Conservation (phyloP, 2,329 filamentous ascomycete species). For the Colletotrichum sp. region DNA sequence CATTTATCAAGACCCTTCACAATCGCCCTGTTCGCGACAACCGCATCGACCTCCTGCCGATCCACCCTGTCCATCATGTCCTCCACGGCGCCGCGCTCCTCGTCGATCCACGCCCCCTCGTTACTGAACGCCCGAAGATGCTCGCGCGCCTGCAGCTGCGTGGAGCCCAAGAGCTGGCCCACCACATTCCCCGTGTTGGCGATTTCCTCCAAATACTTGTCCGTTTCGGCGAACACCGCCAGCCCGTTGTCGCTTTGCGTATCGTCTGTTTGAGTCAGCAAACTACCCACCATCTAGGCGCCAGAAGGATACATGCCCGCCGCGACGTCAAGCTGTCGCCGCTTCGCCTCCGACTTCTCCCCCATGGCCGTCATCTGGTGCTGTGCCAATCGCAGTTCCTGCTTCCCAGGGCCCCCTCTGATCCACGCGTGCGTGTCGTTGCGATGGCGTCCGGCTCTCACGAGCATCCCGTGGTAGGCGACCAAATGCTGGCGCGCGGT, state of each 20-base stretch:
- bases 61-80: background rate
- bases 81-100: background rate
- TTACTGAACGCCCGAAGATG: background rate
- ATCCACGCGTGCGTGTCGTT: background rate
- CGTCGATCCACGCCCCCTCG: background rate
- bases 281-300: background rate
- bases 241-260: background rate
- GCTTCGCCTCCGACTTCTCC: background rate
- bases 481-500: background rate
- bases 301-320: background rate
- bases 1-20: no score
- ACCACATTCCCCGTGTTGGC: background rate
- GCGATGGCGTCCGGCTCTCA: background rate
- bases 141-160: background rate
- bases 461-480: background rate
- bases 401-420: background rate
- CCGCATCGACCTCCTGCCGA: background rate
- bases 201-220: background rate
- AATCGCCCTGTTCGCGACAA: no score
- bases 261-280: background rate
- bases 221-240: background rate
- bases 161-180: background rate
- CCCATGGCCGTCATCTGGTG: background rate
- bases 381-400: background rate
- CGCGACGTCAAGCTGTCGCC: background rate